A percentile compares a stretch with the other conserved stretches of the same genome.
phyloP scores from a whole-genome alignment of 805 yeast species.

The Monosporozyma aquatica region DNA sequence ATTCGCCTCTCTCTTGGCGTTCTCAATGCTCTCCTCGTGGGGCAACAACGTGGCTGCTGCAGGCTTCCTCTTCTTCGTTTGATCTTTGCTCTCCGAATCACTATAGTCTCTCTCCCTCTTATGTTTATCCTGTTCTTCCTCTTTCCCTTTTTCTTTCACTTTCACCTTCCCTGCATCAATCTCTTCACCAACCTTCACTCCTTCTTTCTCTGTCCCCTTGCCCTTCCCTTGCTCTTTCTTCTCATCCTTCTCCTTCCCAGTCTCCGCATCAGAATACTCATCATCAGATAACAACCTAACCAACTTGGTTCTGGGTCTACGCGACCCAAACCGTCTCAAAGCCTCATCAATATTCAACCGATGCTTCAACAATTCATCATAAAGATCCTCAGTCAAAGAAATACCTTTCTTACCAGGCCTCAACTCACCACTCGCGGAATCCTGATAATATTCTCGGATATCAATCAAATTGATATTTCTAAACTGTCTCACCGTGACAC shows the following conservation, averaged over 20 bases:
- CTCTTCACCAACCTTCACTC: too few species aligned
- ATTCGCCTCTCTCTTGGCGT: slow-evolving; percentile 27
- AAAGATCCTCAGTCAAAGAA: slow-evolving; percentile 31
- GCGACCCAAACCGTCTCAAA: slow-evolving; percentile 30
- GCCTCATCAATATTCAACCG: slow-evolving; percentile 32
- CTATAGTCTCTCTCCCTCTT: slow-evolving; percentile 8
- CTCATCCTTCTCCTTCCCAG: slow-evolving; percentile 4
- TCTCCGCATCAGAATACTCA: slow-evolving; percentile 15
- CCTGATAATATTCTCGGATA: slow-evolving; percentile 72
- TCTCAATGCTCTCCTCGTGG: slow-evolving; percentile 26
- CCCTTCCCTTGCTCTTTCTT: slow-evolving; percentile 1
- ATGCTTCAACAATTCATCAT: slow-evolving; percentile 30
- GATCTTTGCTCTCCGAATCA: slow-evolving; percentile 7
- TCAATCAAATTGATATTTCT: slow-evolving; percentile 63
- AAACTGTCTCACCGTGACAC: slow-evolving; percentile 65
- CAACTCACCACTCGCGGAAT: slow-evolving; percentile 46
- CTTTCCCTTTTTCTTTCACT: slow-evolving; percentile 1
- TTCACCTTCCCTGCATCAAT: too few species aligned
- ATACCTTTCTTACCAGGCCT: slow-evolving; percentile 72
- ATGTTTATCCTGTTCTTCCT: slow-evolving; percentile 4
- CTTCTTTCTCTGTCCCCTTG: too few species aligned
- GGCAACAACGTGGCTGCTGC: slow-evolving; percentile 30
- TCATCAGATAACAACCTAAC: slow-evolving; percentile 25
- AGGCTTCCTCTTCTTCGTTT: slow-evolving; percentile 22
- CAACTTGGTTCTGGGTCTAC: slow-evolving; percentile 27